phyloP scores from a whole-genome alignment of 1,284 basidiomycete genomes.

The Phellinidium pouzarii region DNA sequence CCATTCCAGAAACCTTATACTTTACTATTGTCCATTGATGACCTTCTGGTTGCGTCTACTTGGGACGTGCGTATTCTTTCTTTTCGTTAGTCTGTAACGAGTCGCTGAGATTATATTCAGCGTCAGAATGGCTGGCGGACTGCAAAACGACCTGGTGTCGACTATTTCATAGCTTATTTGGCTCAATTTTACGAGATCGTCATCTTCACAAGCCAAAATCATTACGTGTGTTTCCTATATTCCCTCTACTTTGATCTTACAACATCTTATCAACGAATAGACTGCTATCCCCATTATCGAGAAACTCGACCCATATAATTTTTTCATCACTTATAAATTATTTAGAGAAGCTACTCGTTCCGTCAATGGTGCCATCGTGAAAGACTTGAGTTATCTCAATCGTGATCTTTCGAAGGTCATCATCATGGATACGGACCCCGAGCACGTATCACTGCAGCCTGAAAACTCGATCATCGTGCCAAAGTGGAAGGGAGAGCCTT shows the following conservation, averaged over 20 bases:
- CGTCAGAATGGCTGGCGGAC: conserved; percentile 85
- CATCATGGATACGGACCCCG: conserved; percentile 79
- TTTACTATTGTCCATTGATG: conserved; percentile 87
- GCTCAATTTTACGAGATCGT: conserved; percentile 98
- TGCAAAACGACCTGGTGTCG: conserved; percentile 91
- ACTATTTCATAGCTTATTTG: conserved; percentile 95
- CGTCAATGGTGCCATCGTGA: conserved; percentile 74
- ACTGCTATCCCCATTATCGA: conserved; percentile 88
- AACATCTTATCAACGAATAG: conserved; percentile 33
- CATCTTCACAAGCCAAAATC: conserved; percentile 87
- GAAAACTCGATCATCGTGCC: conserved; percentile 86
- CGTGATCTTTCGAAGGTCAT: conserved; percentile 91
- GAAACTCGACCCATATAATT: conserved; percentile 91
- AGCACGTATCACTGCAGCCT: conserved; percentile 75
- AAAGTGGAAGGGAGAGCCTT: conserved; percentile 81
- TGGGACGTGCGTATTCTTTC: conserved; percentile 76
- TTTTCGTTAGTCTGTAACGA: neutral
- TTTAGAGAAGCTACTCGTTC: conserved; percentile 87
- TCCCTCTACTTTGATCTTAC: conserved; percentile 3
- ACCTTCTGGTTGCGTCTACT: conserved; percentile 83
- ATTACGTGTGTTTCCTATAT: conserved; percentile 59
- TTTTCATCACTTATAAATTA: conserved; percentile 84
- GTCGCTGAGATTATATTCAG: conserved; percentile 32
- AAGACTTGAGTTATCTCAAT: conserved; percentile 90
- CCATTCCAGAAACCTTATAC: conserved; percentile 91